Evolutionary conservation across 257 asterid genomes (phyloP).

Genomic region (Nicotiana knightiana): DNA sequence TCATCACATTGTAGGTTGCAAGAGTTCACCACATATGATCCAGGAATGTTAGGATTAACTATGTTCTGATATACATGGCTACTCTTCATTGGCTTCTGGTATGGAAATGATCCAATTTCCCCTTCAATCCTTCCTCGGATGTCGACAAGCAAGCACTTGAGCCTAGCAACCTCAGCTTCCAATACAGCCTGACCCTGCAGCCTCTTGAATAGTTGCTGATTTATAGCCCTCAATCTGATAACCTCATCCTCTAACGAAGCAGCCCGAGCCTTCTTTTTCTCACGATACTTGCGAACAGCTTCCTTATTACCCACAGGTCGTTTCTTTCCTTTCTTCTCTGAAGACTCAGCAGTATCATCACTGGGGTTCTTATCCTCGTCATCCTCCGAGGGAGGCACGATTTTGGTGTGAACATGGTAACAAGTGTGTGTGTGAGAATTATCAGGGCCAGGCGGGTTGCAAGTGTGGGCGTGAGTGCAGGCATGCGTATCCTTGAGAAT

Average conservation of each 20-base stretch:
- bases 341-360: slow-evolving; percentile 90
- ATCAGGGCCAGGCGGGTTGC: slow-evolving; percentile 92
- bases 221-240: slow-evolving; percentile 60
- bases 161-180: slow-evolving; percentile 93
- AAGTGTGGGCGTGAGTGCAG: slow-evolving; percentile 91
- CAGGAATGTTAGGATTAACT: slow-evolving; percentile 42
- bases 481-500: slow-evolving; percentile 42
- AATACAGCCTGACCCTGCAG: slow-evolving; percentile 75
- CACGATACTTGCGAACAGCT: slow-evolving; percentile 97
- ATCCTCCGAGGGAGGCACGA: slow-evolving; percentile 57
- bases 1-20: slow-evolving; percentile 76
- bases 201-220: slow-evolving; percentile 86
- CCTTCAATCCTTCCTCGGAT: slow-evolving; percentile 96
- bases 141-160: slow-evolving; percentile 93
- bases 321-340: slow-evolving; percentile 58
- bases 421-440: slow-evolving; percentile 73
- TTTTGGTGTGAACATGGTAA: slow-evolving; percentile 91
- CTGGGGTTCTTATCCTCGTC: slow-evolving; percentile 51
- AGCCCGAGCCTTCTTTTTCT: slow-evolving; percentile 86
- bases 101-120: slow-evolving; percentile 93
- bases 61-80: slow-evolving; percentile 39
- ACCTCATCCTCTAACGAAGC: slow-evolving; percentile 94
- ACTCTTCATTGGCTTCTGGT: slow-evolving; percentile 64
- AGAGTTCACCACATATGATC: slow-evolving; percentile 62
- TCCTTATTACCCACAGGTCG: slow-evolving; percentile 85